Conservation (phyloP, 305 asterid genomes). For the Fraxinus sp. region DNA sequence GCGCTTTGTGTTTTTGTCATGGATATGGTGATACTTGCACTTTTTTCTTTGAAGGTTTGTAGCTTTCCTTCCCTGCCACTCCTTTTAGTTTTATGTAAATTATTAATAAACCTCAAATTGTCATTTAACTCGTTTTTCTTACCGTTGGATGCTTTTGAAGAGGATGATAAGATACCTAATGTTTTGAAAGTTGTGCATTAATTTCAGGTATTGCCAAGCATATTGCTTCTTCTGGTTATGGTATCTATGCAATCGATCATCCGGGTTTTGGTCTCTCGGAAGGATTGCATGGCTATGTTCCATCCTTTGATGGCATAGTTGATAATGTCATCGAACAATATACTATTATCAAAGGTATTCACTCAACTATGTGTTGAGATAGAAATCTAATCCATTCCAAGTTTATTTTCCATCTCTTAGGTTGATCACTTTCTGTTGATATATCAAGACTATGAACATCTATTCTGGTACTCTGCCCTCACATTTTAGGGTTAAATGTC, state of each 20-base stretch:
- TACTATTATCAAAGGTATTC: conserved; percentile 62
- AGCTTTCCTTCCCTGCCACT: background rate
- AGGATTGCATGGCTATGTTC: conserved; percentile 88
- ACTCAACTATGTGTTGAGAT: background rate
- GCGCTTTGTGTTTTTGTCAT: conserved; percentile 83
- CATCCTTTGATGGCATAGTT: conserved; percentile 67
- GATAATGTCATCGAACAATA: conserved; percentile 79
- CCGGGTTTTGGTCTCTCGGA: conserved; percentile 97
- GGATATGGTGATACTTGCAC: conserved; percentile 99
- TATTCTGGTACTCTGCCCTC: background rate
- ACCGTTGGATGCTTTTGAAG: background rate
- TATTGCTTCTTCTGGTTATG: conserved; percentile 85
- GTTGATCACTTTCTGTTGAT: background rate
- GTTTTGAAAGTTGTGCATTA: conserved; percentile 18
- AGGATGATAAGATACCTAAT: background rate
- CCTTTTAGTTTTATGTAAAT: background rate
- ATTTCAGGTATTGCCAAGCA: conserved; percentile 77
- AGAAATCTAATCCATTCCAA: background rate
- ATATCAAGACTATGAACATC: background rate
- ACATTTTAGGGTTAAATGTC: background rate
- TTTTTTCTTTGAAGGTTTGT: conserved; percentile 92
- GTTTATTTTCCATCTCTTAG: background rate
- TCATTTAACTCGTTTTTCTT: background rate
- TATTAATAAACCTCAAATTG: background rate
- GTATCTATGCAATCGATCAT: conserved; percentile 86